Percentiles rank a stretch among this genome's conserved stretches.
Conservation (phyloP, 495 filamentous ascomycete species). For the Astrocystis sublimbata region DNA sequence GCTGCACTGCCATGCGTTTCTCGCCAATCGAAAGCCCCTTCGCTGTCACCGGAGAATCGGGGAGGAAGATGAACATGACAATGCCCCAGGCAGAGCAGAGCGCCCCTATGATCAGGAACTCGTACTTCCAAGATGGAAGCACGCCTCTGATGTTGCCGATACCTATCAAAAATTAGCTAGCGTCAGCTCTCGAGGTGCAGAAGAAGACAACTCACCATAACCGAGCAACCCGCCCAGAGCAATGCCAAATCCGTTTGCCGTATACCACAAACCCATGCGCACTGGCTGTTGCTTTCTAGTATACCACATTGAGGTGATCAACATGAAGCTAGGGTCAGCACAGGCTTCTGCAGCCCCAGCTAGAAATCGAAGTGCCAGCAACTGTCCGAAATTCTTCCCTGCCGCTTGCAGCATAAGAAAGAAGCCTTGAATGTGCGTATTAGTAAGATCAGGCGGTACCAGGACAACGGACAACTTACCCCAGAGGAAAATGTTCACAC, state of each 20-base stretch:
- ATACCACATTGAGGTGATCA: constrained; percentile 50
- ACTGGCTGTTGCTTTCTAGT: constrained; percentile 60
- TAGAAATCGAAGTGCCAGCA: constrained; percentile 56
- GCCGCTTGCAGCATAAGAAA: constrained; percentile 59
- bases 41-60: constrained; percentile 53
- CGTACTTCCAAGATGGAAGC: constrained; percentile 59
- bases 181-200: not conserved
- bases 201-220: constrained; percentile 43
- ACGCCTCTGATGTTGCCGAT: constrained; percentile 57
- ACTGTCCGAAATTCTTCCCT: constrained; percentile 53
- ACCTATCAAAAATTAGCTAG: not conserved
- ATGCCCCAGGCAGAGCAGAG: constrained; percentile 53
- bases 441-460: not conserved
- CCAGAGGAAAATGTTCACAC: constrained; percentile 63
- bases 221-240: constrained; percentile 60
- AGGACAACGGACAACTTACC: constrained; percentile 31
- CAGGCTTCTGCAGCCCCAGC: constrained; percentile 59
- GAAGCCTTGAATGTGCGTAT: constrained; percentile 5
- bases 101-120: constrained; percentile 51
- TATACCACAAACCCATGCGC: constrained; percentile 62
- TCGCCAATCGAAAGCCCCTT: constrained; percentile 45
- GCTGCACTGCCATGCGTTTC: constrained; percentile 25
- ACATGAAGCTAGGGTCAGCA: constrained; percentile 43
- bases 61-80: constrained; percentile 56
- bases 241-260: constrained; percentile 60